Evolutionary conservation across 1,139 yeast species (phyloP).

Genomic region (Suhomyces maxii): DNA sequence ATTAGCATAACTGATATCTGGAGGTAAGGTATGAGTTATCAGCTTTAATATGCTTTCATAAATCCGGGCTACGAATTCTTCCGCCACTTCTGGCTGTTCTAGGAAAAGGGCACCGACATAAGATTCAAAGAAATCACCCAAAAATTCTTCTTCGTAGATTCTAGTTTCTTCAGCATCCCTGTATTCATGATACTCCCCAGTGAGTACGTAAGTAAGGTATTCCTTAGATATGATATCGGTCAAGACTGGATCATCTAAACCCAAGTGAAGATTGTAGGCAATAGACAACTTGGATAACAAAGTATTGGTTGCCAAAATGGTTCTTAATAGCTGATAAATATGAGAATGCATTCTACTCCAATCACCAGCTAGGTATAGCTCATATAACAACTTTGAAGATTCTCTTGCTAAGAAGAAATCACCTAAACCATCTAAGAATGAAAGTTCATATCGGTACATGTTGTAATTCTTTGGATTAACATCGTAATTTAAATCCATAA

Average conservation of each 20-base stretch:
- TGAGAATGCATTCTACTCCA: constrained; percentile 19
- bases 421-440: constrained; percentile 48
- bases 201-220: constrained; percentile 14
- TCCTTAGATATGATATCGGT: constrained; percentile 14
- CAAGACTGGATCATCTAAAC: constrained; percentile 31
- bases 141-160: constrained; percentile 43
- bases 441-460: constrained; percentile 36
- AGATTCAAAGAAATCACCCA: constrained; percentile 47
- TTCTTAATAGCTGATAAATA: constrained; percentile 34
- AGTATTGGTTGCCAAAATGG: constrained; percentile 43
- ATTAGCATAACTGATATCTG: constrained; percentile 17
- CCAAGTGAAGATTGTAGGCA: constrained; percentile 39
- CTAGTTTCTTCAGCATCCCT: constrained; percentile 23
- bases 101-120: constrained; percentile 46
- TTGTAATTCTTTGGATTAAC: constrained; percentile 21
- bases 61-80: constrained; percentile 34
- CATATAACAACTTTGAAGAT: constrained; percentile 38
- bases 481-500: constrained; percentile 19
- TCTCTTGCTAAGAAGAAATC: constrained; percentile 44
- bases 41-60: constrained; percentile 33
- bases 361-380: constrained; percentile 21
- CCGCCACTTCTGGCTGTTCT: constrained; percentile 42
- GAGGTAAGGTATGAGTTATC: constrained; percentile 22
- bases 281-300: constrained; percentile 38
- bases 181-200: constrained; percentile 14